Percentiles rank a stretch among this genome's conserved stretches.
Evolutionary conservation across 352 stramenopile species (phyloP).

Genomic region (Phytophthora aleatoria): DNA sequence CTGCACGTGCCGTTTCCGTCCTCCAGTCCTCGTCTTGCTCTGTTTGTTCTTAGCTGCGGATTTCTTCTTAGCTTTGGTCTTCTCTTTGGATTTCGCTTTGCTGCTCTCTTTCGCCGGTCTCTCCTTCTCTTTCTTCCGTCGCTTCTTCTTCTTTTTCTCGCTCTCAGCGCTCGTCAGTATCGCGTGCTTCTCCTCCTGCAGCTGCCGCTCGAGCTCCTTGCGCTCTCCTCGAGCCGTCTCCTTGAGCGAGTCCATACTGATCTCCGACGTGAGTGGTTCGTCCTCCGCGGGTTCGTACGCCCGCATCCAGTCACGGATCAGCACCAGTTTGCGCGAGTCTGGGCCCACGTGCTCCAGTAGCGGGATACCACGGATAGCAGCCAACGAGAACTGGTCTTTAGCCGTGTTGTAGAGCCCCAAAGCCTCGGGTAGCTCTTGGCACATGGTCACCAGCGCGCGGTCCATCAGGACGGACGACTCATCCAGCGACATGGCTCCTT

Average conservation of each 20-base stretch:
- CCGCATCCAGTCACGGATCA: slow-evolving; percentile 82
- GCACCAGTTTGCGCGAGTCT: slow-evolving; percentile 64
- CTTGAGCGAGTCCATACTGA: slow-evolving; percentile 62
- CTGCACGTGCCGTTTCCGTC: slow-evolving; percentile 27
- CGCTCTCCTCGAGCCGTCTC: slow-evolving; percentile 53
- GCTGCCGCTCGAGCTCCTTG: slow-evolving; percentile 47
- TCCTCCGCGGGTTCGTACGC: slow-evolving; percentile 59
- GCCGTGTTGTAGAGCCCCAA: slow-evolving; percentile 77
- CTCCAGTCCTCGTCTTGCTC: slow-evolving; percentile 9
- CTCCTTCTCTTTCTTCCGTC: slow-evolving; percentile 37
- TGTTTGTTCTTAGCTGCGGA: slow-evolving; percentile 1
- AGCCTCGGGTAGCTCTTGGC: slow-evolving; percentile 74
- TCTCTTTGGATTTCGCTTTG: slow-evolving; percentile 30
- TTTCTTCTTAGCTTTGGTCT: slow-evolving; percentile 16
- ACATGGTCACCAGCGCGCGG: slow-evolving; percentile 80
- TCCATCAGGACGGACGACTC: slow-evolving; percentile 78
- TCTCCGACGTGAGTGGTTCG: slow-evolving; percentile 51
- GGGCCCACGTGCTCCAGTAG: slow-evolving; percentile 57
- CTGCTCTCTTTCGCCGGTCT: slow-evolving; percentile 24
- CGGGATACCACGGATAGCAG: slow-evolving; percentile 55
- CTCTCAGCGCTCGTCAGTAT: slow-evolving; percentile 34
- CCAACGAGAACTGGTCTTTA: slow-evolving; percentile 70
- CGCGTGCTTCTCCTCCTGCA: slow-evolving; percentile 52
- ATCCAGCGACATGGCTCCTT: slow-evolving; percentile 58
- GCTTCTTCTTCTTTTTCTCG: slow-evolving; percentile 34